phyloP scores from a whole-genome alignment of 441 rosid genomes.

The Syzygium malaccense region DNA sequence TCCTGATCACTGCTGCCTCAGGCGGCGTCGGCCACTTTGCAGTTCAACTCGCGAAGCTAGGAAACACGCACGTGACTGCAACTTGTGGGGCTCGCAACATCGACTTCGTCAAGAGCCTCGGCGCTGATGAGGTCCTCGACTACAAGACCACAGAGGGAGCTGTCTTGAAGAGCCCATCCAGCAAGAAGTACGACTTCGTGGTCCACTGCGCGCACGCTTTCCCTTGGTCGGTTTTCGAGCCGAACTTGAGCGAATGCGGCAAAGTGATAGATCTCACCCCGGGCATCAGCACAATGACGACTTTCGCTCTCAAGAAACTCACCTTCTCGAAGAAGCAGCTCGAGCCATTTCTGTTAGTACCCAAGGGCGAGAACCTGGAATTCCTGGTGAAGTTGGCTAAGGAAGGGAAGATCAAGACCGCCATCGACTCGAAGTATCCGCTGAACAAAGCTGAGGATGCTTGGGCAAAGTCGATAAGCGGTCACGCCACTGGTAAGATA shows the following conservation, averaged over 20 bases:
- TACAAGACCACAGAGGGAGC: conserved; percentile 69
- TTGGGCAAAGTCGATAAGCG: conserved; percentile 67
- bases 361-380: conserved; percentile 41
- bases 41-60: conserved; percentile 72
- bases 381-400: conserved; percentile 40
- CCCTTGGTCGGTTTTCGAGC: conserved; percentile 57
- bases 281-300: conserved; percentile 30
- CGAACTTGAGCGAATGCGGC: conserved; percentile 40
- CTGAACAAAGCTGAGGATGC: conserved; percentile 68
- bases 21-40: conserved; percentile 93
- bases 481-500: conserved; percentile 77
- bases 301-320: conserved; percentile 43
- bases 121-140: conserved; percentile 76
- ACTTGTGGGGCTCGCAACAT: conserved; percentile 72
- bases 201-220: conserved; percentile 54
- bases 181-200: conserved; percentile 61
- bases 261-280: conserved; percentile 69
- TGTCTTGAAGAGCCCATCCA: conserved; percentile 62
- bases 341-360: conserved; percentile 30
- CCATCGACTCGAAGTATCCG: conserved; percentile 52
- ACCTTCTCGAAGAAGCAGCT: conserved; percentile 64
- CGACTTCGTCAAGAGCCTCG: conserved; percentile 55
- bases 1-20: conserved; percentile 71
- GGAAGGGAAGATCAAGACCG: conserved; percentile 64
- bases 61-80: conserved; percentile 71